These are phyloP conservation scores for Cotoneaster glaucophyllus DNA, from an alignment of 306 rosid species.

Conservation along the genomic window DNA sequence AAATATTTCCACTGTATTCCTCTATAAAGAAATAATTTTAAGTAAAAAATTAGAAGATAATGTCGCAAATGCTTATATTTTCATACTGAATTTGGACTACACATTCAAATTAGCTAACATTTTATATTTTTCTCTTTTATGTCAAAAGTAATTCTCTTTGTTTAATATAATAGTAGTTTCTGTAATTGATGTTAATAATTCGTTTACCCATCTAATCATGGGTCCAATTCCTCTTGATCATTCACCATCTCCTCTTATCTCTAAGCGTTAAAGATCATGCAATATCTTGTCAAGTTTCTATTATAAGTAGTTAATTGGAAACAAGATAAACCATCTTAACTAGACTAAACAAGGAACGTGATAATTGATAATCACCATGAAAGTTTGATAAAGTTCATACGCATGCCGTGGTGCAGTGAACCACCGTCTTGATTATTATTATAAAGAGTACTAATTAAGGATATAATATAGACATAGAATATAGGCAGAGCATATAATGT, in stretches of 20 bases:
- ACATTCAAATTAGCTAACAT: no score
- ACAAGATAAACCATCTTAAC: constrained; percentile 59
- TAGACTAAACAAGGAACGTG: constrained; percentile 51
- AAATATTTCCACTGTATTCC: not conserved
- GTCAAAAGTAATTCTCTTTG: not conserved
- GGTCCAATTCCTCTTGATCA: constrained; percentile 22
- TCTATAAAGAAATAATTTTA: not conserved
- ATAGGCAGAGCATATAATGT: not conserved
- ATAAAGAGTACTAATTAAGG: not conserved
- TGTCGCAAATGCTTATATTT: not conserved
- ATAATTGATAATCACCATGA: constrained; percentile 24
- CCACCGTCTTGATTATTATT: not conserved
- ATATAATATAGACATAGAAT: no score
- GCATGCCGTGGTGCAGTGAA: constrained; percentile 10
- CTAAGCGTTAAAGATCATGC: constrained; percentile 26
- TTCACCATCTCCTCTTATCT: constrained; percentile 22
- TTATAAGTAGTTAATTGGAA: constrained; percentile 31
- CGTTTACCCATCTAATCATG: constrained; percentile 30
- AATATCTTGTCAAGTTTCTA: constrained; percentile 46
- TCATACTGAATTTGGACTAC: not conserved
- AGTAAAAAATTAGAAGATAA: not conserved
- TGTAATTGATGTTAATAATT: no score
- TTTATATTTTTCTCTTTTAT: not conserved
- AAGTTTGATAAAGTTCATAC: not conserved
- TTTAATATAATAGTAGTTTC: no score